Evolutionary conservation across 306 rosid genomes (phyloP), one percentile per base, ranked within the genome.

Genomic region (Pyrus communis): DNA sequence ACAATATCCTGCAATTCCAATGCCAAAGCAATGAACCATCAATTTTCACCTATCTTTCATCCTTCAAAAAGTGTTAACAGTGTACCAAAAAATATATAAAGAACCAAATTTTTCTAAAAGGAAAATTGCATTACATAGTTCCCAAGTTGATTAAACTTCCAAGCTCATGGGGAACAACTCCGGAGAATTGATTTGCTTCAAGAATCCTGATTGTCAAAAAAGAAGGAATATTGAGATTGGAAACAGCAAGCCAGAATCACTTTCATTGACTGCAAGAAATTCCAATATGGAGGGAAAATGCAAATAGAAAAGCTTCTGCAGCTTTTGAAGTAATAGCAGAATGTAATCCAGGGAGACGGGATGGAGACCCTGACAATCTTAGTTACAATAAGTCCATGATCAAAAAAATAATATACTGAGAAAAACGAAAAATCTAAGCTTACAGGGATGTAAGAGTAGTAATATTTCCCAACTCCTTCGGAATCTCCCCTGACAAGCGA

Each of bases 401-500:
- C 25, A 55, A 74, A 18, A 19, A 61, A 17, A 74, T 23, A 75
- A 38, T 78, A 30, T 49, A 43, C 1, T 5, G 52, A 45, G 71
- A 61, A 25, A 85, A 79, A 33, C 23, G 5, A 38, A 75, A 66
- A 46, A 19, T 73, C 67, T 15, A 74, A 38, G 82, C 94, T 77
- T 87, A 94, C 98, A 94, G 85, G 82, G 68, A 73, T 30, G 59
- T 82, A 67, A 94, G 87, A 78, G 87, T 80, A 12, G 87, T 83
- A 79, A 94, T 87, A 62, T 84, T 86, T 82, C 89, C 89, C 87
- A 94, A 75, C 80, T 70, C 91, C 84, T 73, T 76, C 21, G 98
- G 96, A 89, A 94, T 89, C 83, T 81, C 83, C 75, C 98, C 98
- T 12, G 98, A 91, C 67, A 94, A 73, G 70, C 89, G 91, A 84